These are phyloP conservation scores for Trichophyton equinum DNA, from an alignment of 2,329 filamentous ascomycete species.

Conservation along the genomic window DNA sequence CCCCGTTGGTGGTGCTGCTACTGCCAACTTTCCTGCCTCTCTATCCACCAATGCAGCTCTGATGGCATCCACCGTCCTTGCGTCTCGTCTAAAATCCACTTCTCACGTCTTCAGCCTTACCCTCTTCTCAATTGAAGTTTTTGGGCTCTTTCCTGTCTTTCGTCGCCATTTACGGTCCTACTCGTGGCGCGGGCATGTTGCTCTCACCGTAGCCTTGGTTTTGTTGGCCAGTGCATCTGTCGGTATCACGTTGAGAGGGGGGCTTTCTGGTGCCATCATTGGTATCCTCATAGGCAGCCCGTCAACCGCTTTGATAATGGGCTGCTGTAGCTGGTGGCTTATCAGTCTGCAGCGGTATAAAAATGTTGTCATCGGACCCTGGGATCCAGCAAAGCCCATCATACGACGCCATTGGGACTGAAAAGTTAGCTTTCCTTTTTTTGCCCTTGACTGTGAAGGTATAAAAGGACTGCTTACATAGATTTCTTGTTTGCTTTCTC, in stretches of 20 bases:
- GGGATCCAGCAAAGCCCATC: conserved; percentile 80
- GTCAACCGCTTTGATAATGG: conserved; percentile 66
- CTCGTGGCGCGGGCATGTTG: conserved; percentile 68
- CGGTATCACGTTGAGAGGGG: conserved; percentile 47
- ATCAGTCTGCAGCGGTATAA: conserved; percentile 97
- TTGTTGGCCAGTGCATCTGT: conserved; percentile 69
- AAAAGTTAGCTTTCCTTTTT: not conserved
- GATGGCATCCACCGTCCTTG: conserved; percentile 91
- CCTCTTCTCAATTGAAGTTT: conserved; percentile 93
- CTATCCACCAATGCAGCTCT: conserved; percentile 90
- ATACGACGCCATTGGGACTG: conserved; percentile 34
- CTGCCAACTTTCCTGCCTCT: conserved; percentile 43
- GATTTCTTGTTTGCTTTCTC: not conserved
- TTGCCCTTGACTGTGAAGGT: not conserved
- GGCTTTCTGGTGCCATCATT: conserved; percentile 45
- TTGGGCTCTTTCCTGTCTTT: conserved; percentile 95
- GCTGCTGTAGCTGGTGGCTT: conserved; percentile 93
- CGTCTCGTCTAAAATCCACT: conserved; percentile 75
- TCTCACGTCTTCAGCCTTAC: conserved; percentile 92
- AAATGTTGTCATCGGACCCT: conserved; percentile 95
- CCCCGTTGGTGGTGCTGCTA: conserved; percentile 22
- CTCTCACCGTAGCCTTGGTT: conserved; percentile 63
- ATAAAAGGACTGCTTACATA: not conserved
- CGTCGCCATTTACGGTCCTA: conserved; percentile 73
- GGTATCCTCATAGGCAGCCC: conserved; percentile 68